Evolutionary conservation across 192 early-diverging fungal species (phyloP), one percentile per base, ranked within the genome.

Genomic region (Spizellomyces punctatus): DNA sequence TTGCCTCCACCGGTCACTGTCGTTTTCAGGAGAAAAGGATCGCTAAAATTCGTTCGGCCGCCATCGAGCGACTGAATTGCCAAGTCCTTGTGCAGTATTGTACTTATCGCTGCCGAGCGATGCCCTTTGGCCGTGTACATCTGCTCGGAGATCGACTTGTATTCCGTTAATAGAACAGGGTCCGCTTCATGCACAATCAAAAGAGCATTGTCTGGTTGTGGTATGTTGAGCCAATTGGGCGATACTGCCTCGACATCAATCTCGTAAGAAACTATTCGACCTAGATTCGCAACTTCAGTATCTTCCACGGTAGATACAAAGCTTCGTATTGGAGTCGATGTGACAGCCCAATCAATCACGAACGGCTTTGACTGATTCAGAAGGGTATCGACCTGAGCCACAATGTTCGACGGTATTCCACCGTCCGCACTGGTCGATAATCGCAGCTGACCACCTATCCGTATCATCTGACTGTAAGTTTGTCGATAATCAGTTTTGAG

Each of bases 231-330:
- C 5, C 12, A 76, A 19, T 71, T 66, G 8, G 75, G 75, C 0
- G 75, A 64, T 1, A 76, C 75, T 10, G 62, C 75, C 16, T 60
- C n/a, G 2, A 76, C 57, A 10, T 64, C 27, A 27, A 66, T 57
- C 6, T 41, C 9, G 46, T 59, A 66, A 8, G 8, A 12, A 5
- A 48, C 68, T 8, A 71, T 64, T 6, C 63, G 61, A n/a, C 75
- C 75, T 10, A 76, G 16, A 64, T 76, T 76, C 6, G 57, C 45
- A n/a, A 76, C 44, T 44, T 66, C 56, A 9, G 73, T 67, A 21
- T 67, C 27, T 50, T 46, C 8, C 7, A 74, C 46, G 14, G 42
- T 46, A 22, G 10, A 42, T 8, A 42, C 65, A 10, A 63, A 59
- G 12, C 6, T n/a, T 16, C 27, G 66, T 17, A 46, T 73, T 7